Percentiles rank a stretch among this genome's conserved stretches.
Conservation (phyloP, 208 protist genomes). For the Angomonas ambiguus region DNA sequence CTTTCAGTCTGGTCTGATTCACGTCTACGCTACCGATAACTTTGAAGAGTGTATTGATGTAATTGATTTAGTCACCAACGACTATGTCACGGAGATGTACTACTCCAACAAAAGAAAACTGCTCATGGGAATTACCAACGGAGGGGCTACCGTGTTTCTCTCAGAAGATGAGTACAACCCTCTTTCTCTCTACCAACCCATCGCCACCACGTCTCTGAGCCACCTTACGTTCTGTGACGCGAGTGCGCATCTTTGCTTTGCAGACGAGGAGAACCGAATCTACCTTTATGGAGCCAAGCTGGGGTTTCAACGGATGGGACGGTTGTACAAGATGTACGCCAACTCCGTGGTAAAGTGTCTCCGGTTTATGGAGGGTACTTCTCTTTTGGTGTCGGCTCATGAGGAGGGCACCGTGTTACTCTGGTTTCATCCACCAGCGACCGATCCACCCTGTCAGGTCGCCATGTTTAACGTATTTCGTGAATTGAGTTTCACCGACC, state of each 20-base stretch:
- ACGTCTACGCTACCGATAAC: conserved; percentile 35
- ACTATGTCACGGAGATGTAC: conserved; percentile 43
- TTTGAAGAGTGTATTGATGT: conserved; percentile 21
- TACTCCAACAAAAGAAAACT: conserved; percentile 39
- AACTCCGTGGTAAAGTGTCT: conserved; percentile 19
- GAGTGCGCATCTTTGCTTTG: conserved; percentile 43
- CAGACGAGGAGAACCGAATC: conserved; percentile 29
- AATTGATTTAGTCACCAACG: conserved; percentile 11
- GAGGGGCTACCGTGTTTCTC: conserved; percentile 40
- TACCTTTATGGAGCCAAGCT: conserved; percentile 51
- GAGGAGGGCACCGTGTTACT: conserved; percentile 33
- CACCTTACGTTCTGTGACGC: conserved; percentile 50
- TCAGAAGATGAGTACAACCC: conserved; percentile 29
- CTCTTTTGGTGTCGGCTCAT: conserved; percentile 42
- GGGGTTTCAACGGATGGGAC: background rate
- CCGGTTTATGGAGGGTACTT: conserved; percentile 32
- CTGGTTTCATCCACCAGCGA: conserved; percentile 49
- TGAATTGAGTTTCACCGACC: background rate
- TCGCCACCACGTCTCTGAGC: conserved; percentile 19
- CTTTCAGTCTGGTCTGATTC: conserved; percentile 28
- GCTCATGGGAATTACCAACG: conserved; percentile 35
- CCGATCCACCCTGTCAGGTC: conserved; percentile 35
- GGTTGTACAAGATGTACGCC: background rate
- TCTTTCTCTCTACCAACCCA: conserved; percentile 13
- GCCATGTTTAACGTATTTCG: conserved; percentile 18